A percentile compares a stretch with the other conserved stretches of the same genome.
phyloP scores from a whole-genome alignment of 2,329 filamentous ascomycete genomes.

The Stachybotrys elegans region DNA sequence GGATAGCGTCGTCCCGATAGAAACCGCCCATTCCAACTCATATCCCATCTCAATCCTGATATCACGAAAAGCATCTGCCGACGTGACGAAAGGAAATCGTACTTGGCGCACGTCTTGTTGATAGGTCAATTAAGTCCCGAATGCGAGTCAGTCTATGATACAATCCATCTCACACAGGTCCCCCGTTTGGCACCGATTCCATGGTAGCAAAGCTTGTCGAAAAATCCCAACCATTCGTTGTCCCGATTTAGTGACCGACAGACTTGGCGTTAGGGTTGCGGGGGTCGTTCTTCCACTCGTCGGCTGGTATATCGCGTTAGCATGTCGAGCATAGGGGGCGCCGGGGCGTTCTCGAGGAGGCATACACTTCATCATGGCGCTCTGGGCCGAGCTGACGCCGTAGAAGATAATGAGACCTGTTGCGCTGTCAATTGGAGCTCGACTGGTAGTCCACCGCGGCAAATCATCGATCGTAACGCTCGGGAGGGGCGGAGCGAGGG shows the following conservation, averaged over 20 bases:
- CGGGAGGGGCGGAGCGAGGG: constrained; percentile 9
- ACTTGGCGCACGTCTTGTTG: too few relatives aligned
- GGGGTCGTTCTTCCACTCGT: constrained; percentile 96
- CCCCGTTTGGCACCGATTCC: too few relatives aligned
- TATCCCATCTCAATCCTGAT: too few relatives aligned
- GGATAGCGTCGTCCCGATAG: too few relatives aligned
- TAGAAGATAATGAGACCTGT: constrained; percentile 81
- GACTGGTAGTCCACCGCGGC: constrained; percentile 7
- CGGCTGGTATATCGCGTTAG: constrained; percentile 52
- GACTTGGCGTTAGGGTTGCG: constrained; percentile 66
- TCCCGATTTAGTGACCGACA: constrained; percentile 39
- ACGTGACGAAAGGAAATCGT: too few relatives aligned
- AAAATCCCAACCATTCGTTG: too few relatives aligned
- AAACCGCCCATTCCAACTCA: too few relatives aligned
- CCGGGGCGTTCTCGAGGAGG: constrained; percentile 6
- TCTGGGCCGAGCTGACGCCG: constrained; percentile 82
- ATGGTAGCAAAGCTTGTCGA: too few relatives aligned
- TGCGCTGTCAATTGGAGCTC: constrained; percentile 19
- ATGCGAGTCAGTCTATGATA: constrained; percentile 38
- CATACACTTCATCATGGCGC: constrained; percentile 71
- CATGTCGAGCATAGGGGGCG: constrained; percentile 3
- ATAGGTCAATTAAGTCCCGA: constrained; percentile 27
- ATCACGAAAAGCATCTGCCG: too few relatives aligned
- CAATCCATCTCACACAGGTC: constrained; percentile 26
- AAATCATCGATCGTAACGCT: constrained; percentile 14